Conservation (phyloP, 441 rosid species). For the Erodium moschatum region DNA sequence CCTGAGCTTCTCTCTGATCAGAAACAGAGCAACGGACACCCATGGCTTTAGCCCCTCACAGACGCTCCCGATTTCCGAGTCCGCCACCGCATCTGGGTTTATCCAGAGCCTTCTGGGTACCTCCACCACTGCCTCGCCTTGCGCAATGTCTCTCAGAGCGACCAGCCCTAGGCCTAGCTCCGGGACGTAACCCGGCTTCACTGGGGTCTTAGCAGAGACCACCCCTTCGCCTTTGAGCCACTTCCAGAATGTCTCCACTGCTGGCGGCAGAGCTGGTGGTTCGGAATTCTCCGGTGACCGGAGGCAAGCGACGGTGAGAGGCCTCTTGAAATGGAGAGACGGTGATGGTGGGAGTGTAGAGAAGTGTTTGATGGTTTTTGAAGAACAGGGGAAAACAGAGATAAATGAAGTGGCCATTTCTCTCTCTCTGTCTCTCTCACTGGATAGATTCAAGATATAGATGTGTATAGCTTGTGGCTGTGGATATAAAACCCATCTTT, state of each 20-base stretch:
- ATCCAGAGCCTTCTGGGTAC: constrained; percentile 85
- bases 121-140: constrained; percentile 80
- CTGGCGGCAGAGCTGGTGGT: constrained; percentile 17
- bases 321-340: constrained; percentile 16
- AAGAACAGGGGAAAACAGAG: constrained; percentile 24
- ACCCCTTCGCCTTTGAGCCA: constrained; percentile 67
- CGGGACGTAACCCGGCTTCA: constrained; percentile 45
- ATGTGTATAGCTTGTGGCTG: constrained; percentile 4
- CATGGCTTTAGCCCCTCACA: constrained; percentile 80
- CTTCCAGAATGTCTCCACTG: constrained; percentile 59
- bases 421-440: constrained; percentile 4
- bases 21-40: constrained; percentile 75
- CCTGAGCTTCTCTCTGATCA: constrained; percentile 62
- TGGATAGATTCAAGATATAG: constrained; percentile 1
- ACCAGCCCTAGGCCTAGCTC: constrained; percentile 73
- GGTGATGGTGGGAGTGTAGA: constrained; percentile 15
- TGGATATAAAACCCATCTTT: background rate
- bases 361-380: constrained; percentile 27
- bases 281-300: constrained; percentile 13
- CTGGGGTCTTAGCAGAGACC: constrained; percentile 49
- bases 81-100: constrained; percentile 69
- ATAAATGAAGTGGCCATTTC: constrained; percentile 24
- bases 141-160: constrained; percentile 58
- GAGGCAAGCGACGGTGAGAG: constrained; percentile 22
- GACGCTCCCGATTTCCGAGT: constrained; percentile 66